A percentile compares a stretch with the other conserved stretches of the same genome.
Evolutionary conservation across 2,329 filamentous ascomycete genomes (phyloP).

Genomic region (Clonostachys byssicola): DNA sequence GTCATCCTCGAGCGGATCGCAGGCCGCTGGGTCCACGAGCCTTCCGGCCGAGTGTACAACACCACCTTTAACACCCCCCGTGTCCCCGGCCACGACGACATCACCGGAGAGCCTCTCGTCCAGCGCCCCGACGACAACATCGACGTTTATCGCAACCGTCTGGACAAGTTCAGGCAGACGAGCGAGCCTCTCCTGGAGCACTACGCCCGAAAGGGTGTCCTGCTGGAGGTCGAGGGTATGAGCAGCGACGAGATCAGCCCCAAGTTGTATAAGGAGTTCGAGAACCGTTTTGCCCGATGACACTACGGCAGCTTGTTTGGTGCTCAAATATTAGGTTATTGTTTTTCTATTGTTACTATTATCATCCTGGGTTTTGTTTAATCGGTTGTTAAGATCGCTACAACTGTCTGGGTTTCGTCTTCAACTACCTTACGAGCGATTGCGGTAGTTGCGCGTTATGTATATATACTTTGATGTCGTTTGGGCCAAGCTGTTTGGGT

Average conservation of each 20-base stretch:
- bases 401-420: not conserved
- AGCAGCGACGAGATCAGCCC: slow-evolving; percentile 94
- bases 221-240: slow-evolving; percentile 84
- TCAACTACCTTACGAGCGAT: not conserved
- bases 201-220: slow-evolving; percentile 77
- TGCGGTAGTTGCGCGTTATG: not conserved
- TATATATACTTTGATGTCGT: not conserved
- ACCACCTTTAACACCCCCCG: slow-evolving; percentile 86
- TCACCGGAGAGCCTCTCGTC: slow-evolving; percentile 82
- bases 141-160: slow-evolving; percentile 76
- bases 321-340: too few relatives aligned
- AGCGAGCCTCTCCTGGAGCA: slow-evolving; percentile 83
- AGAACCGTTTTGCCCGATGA: slow-evolving; percentile 56
- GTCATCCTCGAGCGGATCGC: slow-evolving; percentile 88
- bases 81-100: slow-evolving; percentile 76
- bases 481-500: too few relatives aligned
- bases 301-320: too few relatives aligned
- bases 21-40: slow-evolving; percentile 88
- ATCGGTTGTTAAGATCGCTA: too few relatives aligned
- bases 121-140: slow-evolving; percentile 84
- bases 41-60: slow-evolving; percentile 92
- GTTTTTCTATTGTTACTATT: too few relatives aligned
- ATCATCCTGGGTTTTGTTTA: too few relatives aligned
- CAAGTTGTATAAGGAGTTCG: slow-evolving; percentile 80
- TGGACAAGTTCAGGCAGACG: slow-evolving; percentile 82